Evolutionary conservation across 306 rosid genomes (phyloP).

Genomic region (Benincasa hispida): DNA sequence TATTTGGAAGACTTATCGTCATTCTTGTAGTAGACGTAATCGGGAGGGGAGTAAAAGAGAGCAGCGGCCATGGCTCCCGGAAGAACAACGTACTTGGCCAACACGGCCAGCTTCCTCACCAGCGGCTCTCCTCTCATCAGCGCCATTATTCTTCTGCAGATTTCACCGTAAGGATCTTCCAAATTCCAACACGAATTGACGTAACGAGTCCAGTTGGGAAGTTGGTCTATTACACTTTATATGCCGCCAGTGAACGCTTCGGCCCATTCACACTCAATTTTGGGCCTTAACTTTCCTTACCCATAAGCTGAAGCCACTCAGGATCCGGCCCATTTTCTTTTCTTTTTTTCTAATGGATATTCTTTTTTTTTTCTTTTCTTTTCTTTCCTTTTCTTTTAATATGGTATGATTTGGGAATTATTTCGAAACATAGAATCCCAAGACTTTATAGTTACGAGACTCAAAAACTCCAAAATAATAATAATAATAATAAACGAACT

Average conservation of each 20-base stretch:
- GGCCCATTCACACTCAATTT: background rate
- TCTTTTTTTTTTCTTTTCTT: too few relatives aligned
- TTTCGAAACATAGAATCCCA: too few relatives aligned
- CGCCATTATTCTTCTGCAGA: constrained; percentile 16
- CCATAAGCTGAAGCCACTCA: background rate
- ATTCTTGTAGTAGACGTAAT: constrained; percentile 9
- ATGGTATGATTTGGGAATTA: too few relatives aligned
- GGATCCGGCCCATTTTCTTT: too few relatives aligned
- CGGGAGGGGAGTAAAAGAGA: constrained; percentile 28
- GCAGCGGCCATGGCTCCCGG: constrained; percentile 32
- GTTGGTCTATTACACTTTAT: background rate
- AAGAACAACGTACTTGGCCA: constrained; percentile 19
- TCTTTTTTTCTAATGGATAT: too few relatives aligned
- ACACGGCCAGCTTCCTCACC: constrained; percentile 20
- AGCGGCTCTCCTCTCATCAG: constrained; percentile 28
- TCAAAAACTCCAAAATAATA: too few relatives aligned
- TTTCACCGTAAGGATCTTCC: background rate
- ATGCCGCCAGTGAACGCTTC: background rate
- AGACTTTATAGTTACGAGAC: too few relatives aligned
- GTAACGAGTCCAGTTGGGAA: background rate
- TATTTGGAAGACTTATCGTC: constrained; percentile 11
- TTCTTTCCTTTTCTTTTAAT: too few relatives aligned
- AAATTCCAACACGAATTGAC: background rate
- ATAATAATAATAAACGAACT: too few relatives aligned
- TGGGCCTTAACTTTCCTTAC: background rate